Evolutionary conservation across 257 asterid genomes (phyloP), one percentile per base, ranked within the genome.

Genomic region (Nemophila menziesii): DNA sequence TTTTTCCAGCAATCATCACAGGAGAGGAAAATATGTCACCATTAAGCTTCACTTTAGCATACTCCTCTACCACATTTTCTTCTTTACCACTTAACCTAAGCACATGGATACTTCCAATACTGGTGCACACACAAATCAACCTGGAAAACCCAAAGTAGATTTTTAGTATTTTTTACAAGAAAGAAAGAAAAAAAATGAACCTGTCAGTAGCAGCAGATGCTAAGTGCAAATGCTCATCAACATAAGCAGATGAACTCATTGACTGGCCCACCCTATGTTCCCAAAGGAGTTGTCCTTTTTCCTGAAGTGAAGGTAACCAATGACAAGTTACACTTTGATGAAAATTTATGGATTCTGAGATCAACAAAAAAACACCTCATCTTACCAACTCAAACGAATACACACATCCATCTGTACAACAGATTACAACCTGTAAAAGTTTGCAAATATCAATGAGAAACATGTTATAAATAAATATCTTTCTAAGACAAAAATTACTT

Each of bases 1-100:
- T 70, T 56, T 51, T 56, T 52, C 95, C 92, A 41, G 93, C 92
- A 36, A 80, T 72, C 97, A 89, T 89, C 52, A 89, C 79, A 1
- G 97, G 97, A 0, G 97, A 89, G 45, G 97, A 89, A 65, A 89
- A 89, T 43, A 83, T 59, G 19, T 89, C 93, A 17, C 97, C 97
- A 58, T 52, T 49, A 15, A 89, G 71, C 57, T 77, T 78, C 17
- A 83, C 51, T 40, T 78, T 78, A 57, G 81, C 83, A 21, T 68
- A 69, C 74, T 83, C 89, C 58, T 55, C 67, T 9, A 82, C 79
- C 29, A 17, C 22, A n/a, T n/a, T n/a, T n/a, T n/a, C n/a, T 49
- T 37, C 43, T 48, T 61, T 33, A 57, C 17, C 50, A 46, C 39
- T 12, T 22, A 80, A 66, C 40, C 61, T 60, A 5, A 89, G 67